Percentiles rank a stretch among this genome's conserved stretches.
These are phyloP conservation scores for Drosera spatulata DNA, from an alignment of 179 eudicot species.

Conservation along the genomic window DNA sequence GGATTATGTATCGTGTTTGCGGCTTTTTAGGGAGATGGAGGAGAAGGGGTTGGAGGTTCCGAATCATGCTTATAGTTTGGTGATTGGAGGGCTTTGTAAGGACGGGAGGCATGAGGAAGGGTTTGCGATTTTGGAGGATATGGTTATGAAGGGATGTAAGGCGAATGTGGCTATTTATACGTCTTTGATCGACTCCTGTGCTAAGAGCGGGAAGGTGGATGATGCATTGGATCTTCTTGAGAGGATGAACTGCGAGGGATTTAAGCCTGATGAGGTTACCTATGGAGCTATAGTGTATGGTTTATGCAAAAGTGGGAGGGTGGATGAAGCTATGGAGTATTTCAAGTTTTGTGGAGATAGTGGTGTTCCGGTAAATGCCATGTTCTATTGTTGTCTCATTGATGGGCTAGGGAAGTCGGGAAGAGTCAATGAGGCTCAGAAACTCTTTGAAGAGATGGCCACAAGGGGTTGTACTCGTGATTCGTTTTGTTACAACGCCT, in stretches of 20 bases:
- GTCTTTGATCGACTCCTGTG: conserved; percentile 62
- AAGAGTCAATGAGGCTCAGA: conserved; percentile 64
- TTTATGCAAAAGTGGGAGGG: conserved; percentile 64
- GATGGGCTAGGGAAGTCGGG: conserved; percentile 87
- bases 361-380: conserved; percentile 43
- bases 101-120: conserved; percentile 61
- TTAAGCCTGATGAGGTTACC: conserved; percentile 73
- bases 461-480: conserved; percentile 68
- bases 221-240: conserved; percentile 53
- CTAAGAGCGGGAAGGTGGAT: conserved; percentile 53
- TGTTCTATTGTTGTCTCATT: conserved; percentile 68
- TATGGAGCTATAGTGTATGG: conserved; percentile 81
- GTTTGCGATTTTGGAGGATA: conserved; percentile 49
- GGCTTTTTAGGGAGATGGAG: conserved; percentile 74
- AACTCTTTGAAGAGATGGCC: conserved; percentile 71
- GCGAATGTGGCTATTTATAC: conserved; percentile 79
- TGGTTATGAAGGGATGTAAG: conserved; percentile 52
- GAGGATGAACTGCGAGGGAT: conserved; percentile 61
- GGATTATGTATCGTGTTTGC: conserved; percentile 52
- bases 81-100: conserved; percentile 88
- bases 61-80: conserved; percentile 83
- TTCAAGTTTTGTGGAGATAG: conserved; percentile 38
- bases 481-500: conserved; percentile 84
- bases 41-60: conserved; percentile 70
- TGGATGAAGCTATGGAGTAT: conserved; percentile 71